phyloP scores from a whole-genome alignment of 2,329 filamentous ascomycete genomes.

The Chaetomium sp. region DNA sequence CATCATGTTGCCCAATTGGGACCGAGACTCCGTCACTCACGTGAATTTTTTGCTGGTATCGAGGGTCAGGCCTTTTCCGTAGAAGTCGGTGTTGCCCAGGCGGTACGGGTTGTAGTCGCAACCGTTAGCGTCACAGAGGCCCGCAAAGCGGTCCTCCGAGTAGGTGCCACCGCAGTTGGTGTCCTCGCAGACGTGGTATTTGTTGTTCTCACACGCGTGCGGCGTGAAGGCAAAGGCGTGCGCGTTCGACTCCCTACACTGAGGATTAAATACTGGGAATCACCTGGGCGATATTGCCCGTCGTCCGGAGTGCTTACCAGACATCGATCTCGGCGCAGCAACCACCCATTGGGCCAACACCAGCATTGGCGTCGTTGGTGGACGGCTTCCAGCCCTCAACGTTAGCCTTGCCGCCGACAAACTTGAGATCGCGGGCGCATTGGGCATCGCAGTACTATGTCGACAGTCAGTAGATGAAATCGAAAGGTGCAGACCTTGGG shows the following conservation, averaged over 20 bases:
- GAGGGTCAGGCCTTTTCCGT: constrained; percentile 59
- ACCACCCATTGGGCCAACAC: constrained; percentile 53
- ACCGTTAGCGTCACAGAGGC: constrained; percentile 68
- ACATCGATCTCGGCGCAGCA: constrained; percentile 63
- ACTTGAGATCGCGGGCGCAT: constrained; percentile 58
- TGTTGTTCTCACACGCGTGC: constrained; percentile 60
- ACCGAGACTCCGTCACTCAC: constrained; percentile 49
- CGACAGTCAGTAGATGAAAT: too few relatives aligned
- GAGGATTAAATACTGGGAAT: neutral
- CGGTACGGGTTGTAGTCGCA: constrained; percentile 73
- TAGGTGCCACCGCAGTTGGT: constrained; percentile 58
- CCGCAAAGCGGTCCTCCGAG: constrained; percentile 57
- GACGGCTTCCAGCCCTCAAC: constrained; percentile 56
- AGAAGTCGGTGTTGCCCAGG: constrained; percentile 65
- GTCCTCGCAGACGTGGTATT: constrained; percentile 52
- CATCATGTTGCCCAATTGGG: constrained; percentile 43
- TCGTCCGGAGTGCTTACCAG: constrained; percentile 35
- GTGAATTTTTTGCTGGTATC: constrained; percentile 63
- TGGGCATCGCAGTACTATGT: constrained; percentile 52
- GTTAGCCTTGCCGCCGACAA: constrained; percentile 59
- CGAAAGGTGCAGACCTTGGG: too few relatives aligned
- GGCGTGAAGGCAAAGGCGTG: constrained; percentile 66
- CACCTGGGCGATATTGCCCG: neutral
- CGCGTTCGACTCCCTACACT: constrained; percentile 61
- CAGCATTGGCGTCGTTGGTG: constrained; percentile 56